phyloP scores from a whole-genome alignment of 345 rosid genomes.

The Bretschneidera sinensis region DNA sequence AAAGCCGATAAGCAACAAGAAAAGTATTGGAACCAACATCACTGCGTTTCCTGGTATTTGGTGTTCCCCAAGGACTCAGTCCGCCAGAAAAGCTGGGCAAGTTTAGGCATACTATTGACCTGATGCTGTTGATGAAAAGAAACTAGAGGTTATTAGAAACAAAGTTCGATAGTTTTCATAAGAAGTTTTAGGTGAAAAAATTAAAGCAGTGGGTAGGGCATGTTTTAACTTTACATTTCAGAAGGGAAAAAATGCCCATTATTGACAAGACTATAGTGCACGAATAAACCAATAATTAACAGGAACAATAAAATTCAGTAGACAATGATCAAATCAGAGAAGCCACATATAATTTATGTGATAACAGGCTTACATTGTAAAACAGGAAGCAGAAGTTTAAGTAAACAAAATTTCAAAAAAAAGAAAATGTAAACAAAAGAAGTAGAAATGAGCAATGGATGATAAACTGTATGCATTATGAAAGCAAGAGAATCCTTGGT shows the following conservation, averaged over 20 bases:
- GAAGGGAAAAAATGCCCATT: no score
- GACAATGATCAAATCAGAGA: not conserved
- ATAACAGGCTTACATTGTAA: not conserved
- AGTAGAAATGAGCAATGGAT: no score
- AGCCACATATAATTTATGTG: not conserved
- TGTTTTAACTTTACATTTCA: not conserved
- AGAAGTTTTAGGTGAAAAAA: not conserved
- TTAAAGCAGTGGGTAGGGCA: not conserved
- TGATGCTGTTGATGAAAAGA: slow-evolving; percentile 45
- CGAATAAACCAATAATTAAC: no score
- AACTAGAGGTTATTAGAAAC: not conserved
- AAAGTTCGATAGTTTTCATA: not conserved
- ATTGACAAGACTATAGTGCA: no score
- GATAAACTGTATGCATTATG: not conserved
- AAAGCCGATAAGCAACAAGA: not conserved
- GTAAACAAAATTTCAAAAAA: no score
- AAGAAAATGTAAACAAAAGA: no score
- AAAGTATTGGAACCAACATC: slow-evolving; percentile 36
- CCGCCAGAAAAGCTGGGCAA: slow-evolving; percentile 96
- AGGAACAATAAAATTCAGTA: not conserved
- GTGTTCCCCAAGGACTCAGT: slow-evolving; percentile 89
- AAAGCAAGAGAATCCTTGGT: no score
- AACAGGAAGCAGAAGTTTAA: not conserved
- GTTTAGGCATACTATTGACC: slow-evolving; percentile 84
- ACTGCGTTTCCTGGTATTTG: slow-evolving; percentile 39